These are phyloP conservation scores for Nemania sp. DNA, from an alignment of 2,329 filamentous ascomycete genomes.

Conservation along the genomic window DNA sequence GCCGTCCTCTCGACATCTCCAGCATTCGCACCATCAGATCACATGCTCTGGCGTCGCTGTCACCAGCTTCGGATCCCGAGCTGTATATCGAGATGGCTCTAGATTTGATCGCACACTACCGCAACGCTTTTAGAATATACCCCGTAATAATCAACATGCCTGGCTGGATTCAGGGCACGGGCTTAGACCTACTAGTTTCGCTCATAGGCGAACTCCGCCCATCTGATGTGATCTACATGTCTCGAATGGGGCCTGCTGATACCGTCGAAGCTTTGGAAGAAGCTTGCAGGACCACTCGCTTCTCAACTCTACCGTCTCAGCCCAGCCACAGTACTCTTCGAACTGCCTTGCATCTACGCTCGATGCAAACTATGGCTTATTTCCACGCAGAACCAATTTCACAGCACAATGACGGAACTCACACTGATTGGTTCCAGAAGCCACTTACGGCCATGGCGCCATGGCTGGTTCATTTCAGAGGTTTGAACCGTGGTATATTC, in stretches of 20 bases:
- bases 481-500: slow-evolving; percentile 55
- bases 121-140: slow-evolving; percentile 46
- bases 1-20: slow-evolving; percentile 52
- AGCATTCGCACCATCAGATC: slow-evolving; percentile 54
- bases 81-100: slow-evolving; percentile 67
- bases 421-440: slow-evolving; percentile 52
- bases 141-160: slow-evolving; percentile 75
- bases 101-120: slow-evolving; percentile 65
- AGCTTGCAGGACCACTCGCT: slow-evolving; percentile 45
- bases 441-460: slow-evolving; percentile 62
- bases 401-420: slow-evolving; percentile 20
- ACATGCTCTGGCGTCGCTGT: slow-evolving; percentile 68
- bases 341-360: slow-evolving; percentile 66
- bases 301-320: slow-evolving; percentile 63
- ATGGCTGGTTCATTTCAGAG: slow-evolving; percentile 64
- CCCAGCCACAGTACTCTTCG: slow-evolving; percentile 57
- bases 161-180: slow-evolving; percentile 73
- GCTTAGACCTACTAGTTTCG: slow-evolving; percentile 64
- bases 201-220: slow-evolving; percentile 59
- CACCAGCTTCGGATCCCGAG: slow-evolving; percentile 66
- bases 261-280: slow-evolving; percentile 57
- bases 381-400: slow-evolving; percentile 58
- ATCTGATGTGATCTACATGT: slow-evolving; percentile 70
- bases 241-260: slow-evolving; percentile 61
- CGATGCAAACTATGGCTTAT: slow-evolving; percentile 81